Evolutionary conservation across 768 basidiomycete genomes (phyloP).

Genomic region (Dendrothele bispora): DNA sequence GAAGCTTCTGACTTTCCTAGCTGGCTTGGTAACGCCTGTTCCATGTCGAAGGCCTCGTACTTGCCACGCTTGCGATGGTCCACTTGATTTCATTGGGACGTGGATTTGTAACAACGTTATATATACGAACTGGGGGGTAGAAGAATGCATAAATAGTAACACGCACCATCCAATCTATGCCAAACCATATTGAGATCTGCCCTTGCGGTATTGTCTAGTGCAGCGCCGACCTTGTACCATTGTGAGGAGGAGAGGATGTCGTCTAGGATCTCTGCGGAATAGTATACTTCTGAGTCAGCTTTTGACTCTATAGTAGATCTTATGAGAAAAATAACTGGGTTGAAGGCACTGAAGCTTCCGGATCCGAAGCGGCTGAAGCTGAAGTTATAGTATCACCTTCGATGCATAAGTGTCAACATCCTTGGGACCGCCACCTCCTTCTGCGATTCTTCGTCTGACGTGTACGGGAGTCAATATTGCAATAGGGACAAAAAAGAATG

Average conservation of each 20-base stretch:
- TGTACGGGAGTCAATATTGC: neutral
- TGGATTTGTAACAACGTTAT: neutral
- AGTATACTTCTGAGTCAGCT: neutral
- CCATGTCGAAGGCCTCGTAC: no score
- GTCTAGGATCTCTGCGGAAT: conserved; percentile 50
- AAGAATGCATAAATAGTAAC: neutral
- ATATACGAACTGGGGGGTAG: conserved; percentile 13
- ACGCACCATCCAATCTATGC: conserved; percentile 58
- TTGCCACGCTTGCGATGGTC: no score
- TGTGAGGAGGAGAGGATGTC: conserved; percentile 45
- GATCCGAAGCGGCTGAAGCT: no score
- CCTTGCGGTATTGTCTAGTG: conserved; percentile 46
- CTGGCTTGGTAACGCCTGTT: no score
- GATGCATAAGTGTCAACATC: conserved; percentile 58
- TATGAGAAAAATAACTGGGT: neutral
- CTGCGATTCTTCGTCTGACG: conserved; percentile 41
- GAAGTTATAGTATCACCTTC: no score
- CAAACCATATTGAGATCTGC: conserved; percentile 49
- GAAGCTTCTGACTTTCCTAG: no score
- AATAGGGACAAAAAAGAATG: neutral
- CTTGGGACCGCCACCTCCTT: conserved; percentile 43
- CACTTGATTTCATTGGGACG: no score
- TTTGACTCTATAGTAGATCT: neutral
- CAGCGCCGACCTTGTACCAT: conserved; percentile 48
- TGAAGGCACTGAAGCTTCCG: neutral